phyloP scores from a whole-genome alignment of 352 stramenopile genomes.

The Elongisporangium anandrum region DNA sequence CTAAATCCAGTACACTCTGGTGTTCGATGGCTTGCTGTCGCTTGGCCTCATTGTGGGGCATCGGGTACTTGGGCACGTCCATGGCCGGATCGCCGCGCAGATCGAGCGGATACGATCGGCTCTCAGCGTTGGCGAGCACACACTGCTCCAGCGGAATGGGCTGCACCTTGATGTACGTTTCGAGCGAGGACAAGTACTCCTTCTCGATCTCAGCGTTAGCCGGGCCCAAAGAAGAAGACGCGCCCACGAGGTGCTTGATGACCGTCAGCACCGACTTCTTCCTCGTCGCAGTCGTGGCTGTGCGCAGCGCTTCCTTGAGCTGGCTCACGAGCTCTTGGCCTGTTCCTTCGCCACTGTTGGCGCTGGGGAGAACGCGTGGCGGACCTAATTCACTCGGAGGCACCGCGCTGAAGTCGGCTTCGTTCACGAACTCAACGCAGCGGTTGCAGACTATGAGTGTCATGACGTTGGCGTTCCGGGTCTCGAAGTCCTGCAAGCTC shows the following conservation, averaged over 20 bases:
- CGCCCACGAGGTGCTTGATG: slow-evolving; percentile 23
- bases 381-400: slow-evolving; percentile 19
- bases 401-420: slow-evolving; percentile 43
- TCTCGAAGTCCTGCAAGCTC: slow-evolving; percentile 32
- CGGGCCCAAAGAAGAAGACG: slow-evolving; percentile 1
- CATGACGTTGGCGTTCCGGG: slow-evolving; percentile 19
- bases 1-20: slow-evolving; percentile 27
- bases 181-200: slow-evolving; percentile 3
- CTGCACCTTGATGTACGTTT: slow-evolving; percentile 13
- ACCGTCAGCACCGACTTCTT: slow-evolving; percentile 15
- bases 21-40: slow-evolving; percentile 37
- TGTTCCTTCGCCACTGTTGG: neutral
- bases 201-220: too few species aligned
- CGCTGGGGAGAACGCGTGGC: slow-evolving; percentile 12
- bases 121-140: slow-evolving; percentile 2
- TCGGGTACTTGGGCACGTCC: slow-evolving; percentile 8
- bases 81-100: neutral
- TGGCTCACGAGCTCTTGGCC: neutral
- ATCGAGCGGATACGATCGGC: slow-evolving; percentile 2
- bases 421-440: slow-evolving; percentile 51
- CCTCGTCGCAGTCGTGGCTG: neutral
- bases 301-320: slow-evolving; percentile 1
- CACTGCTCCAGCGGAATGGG: slow-evolving; percentile 6
- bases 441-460: slow-evolving; percentile 38
- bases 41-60: slow-evolving; percentile 31